Evolutionary conservation across 2,329 filamentous ascomycete species (phyloP).

Genomic region (Colletotrichum chrysophilum): DNA sequence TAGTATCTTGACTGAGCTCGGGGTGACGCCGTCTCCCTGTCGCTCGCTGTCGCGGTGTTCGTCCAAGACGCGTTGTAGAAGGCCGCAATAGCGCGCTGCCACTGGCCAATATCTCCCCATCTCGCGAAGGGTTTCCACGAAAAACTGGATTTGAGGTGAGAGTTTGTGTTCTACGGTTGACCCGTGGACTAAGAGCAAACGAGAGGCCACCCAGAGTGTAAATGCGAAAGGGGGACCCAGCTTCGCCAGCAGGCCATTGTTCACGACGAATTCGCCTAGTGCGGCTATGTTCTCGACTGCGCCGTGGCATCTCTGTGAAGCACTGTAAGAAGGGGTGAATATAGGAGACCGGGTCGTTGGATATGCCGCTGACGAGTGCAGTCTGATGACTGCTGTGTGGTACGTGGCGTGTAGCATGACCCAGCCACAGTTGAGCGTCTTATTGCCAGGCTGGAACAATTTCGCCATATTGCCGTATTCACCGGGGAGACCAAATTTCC

Average conservation of each 20-base stretch:
- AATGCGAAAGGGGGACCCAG: slow-evolving; percentile 92
- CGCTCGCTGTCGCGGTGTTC: slow-evolving; percentile 83
- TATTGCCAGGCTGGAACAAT: slow-evolving; percentile 73
- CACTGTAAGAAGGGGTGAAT: slow-evolving; percentile 87
- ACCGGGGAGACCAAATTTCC: slow-evolving; percentile 82
- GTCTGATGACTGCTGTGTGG: slow-evolving; percentile 85
- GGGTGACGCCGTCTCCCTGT: slow-evolving; percentile 76
- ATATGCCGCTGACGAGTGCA: slow-evolving; percentile 92
- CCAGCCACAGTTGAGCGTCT: slow-evolving; percentile 80
- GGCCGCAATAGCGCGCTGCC: slow-evolving; percentile 78
- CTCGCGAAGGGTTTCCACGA: slow-evolving; percentile 80
- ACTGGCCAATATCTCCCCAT: slow-evolving; percentile 89
- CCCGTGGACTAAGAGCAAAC: slow-evolving; percentile 85
- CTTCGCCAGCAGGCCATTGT: slow-evolving; percentile 76
- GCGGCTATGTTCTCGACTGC: slow-evolving; percentile 85
- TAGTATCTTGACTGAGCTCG: slow-evolving; percentile 83
- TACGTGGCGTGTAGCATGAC: slow-evolving; percentile 92
- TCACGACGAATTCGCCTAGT: slow-evolving; percentile 78
- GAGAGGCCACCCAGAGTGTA: slow-evolving; percentile 88
- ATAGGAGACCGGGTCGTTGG: slow-evolving; percentile 87
- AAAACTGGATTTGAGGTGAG: slow-evolving; percentile 78
- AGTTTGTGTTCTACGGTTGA: slow-evolving; percentile 87
- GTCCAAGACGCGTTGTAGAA: slow-evolving; percentile 83
- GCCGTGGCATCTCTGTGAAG: slow-evolving; percentile 80
- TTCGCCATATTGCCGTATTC: slow-evolving; percentile 87